phyloP scores from a whole-genome alignment of 202 grass and related monocot genomes.

The Dendrocalamus latiflorus region DNA sequence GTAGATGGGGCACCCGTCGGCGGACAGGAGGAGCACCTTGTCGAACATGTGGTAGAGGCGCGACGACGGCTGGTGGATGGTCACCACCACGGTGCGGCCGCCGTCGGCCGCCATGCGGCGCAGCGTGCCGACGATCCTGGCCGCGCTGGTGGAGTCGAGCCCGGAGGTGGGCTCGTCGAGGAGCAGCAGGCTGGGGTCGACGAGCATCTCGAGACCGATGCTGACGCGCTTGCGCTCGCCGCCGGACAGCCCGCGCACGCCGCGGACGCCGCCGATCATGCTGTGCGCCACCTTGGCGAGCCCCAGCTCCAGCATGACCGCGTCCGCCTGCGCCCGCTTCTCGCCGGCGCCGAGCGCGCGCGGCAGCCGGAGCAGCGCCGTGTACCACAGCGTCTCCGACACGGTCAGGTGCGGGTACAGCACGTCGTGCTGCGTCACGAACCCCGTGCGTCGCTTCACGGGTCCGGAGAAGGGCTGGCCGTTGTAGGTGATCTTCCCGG shows the following conservation, averaged over 20 bases:
- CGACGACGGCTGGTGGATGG: constrained; percentile 94
- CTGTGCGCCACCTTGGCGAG: constrained; percentile 60
- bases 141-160: constrained; percentile 87
- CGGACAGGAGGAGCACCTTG: no score
- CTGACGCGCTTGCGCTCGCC: constrained; percentile 91
- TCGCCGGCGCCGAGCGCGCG: constrained; percentile 48
- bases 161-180: constrained; percentile 95
- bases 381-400: no score
- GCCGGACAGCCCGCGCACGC: constrained; percentile 77
- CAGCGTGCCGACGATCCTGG: constrained; percentile 61
- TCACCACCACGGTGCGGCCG: constrained; percentile 65
- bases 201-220: constrained; percentile 90
- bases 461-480: no score
- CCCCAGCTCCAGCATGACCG: constrained; percentile 63
- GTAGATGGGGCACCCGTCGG: no score
- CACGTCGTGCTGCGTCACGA: no score
- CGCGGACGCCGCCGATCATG: constrained; percentile 88
- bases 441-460: no score
- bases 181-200: constrained; percentile 78
- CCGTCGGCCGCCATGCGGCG: constrained; percentile 57
- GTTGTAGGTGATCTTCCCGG: no score
- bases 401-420: no score
- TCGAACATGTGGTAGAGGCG: no score
- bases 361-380: no score
- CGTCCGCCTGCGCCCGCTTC: constrained; percentile 61